Base-by-base conservation (phyloP, 805 yeast species). In the Kurtzmaniella fragi region DNA sequence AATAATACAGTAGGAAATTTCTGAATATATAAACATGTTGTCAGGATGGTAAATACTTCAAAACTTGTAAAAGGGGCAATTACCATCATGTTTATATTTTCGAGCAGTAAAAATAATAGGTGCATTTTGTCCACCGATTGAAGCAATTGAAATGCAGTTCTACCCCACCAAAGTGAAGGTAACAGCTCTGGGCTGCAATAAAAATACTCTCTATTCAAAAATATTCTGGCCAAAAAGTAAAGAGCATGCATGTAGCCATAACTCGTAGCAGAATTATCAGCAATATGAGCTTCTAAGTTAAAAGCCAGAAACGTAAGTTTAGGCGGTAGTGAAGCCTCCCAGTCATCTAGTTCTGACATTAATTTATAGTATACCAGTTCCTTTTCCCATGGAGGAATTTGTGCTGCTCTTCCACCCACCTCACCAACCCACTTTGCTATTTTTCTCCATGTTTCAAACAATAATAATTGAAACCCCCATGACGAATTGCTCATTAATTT, bases 391-490 rank as follows among this genome's bases (percentile, higher is more conserved):
- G 70, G 70, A 13, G 52, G 51, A 11, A 44, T 31, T 14, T 40
- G 44, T n/a, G 58, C 67, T n/a, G 46, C 35, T 31, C 52, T 52
- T 0, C 58, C 59, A 2, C 64, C 67, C 12, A 52, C 49, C 35
- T 61, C 65, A 4, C 70, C 65, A 1, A 61, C 63, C 69, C 70
- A 64, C 41, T 60, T 58, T 2, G 69, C 65, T 15, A 61, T 57
- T 20, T 53, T 50, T 2, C 61, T 54, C 71, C 71, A 66, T 5
- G 62, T 41, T 42, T 65, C 70, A 44, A 62, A 63, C 1, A 60
- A 45, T 2, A 58, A 44, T 2, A 65, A 54, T 7, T 57, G 51
- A 37, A 56, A 64, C 10, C 57, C 62, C 35, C 50, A 50, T n/a
- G 54, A 48, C 2, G 64, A 49, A 13, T 46, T 32, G 8, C 40